Evolutionary conservation across 2,329 filamentous ascomycete genomes (phyloP).

Genomic region (Aspergillus aculeatus): DNA sequence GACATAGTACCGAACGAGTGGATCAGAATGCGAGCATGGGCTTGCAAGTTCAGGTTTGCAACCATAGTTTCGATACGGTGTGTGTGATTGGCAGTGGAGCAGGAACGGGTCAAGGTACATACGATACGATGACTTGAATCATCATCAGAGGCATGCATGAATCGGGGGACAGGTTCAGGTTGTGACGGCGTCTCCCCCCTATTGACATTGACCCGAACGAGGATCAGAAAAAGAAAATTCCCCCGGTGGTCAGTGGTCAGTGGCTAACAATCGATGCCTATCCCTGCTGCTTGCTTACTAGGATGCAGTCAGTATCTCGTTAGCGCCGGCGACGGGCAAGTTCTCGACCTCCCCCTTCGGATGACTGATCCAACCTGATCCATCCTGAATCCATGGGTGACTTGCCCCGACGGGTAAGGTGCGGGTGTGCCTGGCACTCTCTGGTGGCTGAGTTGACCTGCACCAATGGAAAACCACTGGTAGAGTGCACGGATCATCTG

Average conservation of each 20-base stretch:
- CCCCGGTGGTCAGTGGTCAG: not conserved
- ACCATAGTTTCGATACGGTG: not conserved
- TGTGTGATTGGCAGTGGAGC: not conserved
- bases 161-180: too few relatives aligned
- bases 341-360: conserved; percentile 1
- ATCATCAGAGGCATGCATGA: not conserved
- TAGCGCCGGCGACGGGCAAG: conserved; percentile 1
- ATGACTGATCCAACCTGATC: not conserved
- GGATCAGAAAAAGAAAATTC: not conserved
- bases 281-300: not conserved
- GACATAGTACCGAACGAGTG: too few relatives aligned
- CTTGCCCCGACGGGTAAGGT: conserved; percentile 1
- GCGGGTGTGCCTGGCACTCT: conserved; percentile 1
- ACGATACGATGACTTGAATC: not conserved
- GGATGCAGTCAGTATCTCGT: not conserved
- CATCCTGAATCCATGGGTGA: not conserved
- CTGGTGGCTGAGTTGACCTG: conserved; percentile 9
- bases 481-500: conserved; percentile 9
- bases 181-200: not conserved
- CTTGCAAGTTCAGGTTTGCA: not conserved
- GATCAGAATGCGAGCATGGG: not conserved
- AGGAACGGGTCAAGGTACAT: not conserved
- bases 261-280: not conserved
- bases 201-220: not conserved
- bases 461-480: not conserved